phyloP scores from a whole-genome alignment of 768 basidiomycete species.

The Macrocybe gigantea region DNA sequence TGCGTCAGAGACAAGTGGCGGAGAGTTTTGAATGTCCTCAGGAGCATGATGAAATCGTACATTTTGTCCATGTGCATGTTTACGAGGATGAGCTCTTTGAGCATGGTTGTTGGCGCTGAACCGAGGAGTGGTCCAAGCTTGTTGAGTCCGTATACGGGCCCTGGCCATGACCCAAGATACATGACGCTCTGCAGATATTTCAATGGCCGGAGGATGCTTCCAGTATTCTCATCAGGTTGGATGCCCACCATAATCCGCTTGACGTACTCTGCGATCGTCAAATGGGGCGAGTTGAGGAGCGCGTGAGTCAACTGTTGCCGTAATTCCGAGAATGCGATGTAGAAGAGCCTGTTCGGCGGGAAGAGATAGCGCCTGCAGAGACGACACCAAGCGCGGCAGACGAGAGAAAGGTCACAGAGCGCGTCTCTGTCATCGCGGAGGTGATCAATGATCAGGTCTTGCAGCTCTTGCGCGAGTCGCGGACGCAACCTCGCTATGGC shows the following conservation, averaged over 20 bases:
- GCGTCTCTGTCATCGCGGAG: conserved; percentile 3
- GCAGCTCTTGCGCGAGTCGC: conserved; percentile 1
- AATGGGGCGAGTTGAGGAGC: conserved; percentile 2
- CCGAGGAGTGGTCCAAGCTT: too few species aligned
- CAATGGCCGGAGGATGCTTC: not conserved
- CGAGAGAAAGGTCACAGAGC: conserved; percentile 3
- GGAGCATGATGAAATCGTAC: not conserved
- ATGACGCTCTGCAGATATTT: too few species aligned
- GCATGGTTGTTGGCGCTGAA: not conserved
- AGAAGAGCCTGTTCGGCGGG: not conserved
- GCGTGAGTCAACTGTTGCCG: not conserved
- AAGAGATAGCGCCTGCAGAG: conserved; percentile 9
- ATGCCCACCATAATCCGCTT: conserved; percentile 1
- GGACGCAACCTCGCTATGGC: not conserved
- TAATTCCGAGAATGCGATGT: not conserved
- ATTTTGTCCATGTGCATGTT: not conserved
- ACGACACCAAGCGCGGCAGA: conserved; percentile 7
- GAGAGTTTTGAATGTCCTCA: conserved; percentile 2
- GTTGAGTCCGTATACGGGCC: too few species aligned
- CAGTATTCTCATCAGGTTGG: not conserved
- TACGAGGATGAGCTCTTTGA: conserved; percentile 6
- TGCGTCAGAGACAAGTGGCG: conserved; percentile 5
- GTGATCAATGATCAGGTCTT: conserved; percentile 5
- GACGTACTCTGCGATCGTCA: not conserved
- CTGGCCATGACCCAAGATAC: too few species aligned